Conservation (phyloP, 78 protist genomes). For the Goniomonas avonlea region DNA sequence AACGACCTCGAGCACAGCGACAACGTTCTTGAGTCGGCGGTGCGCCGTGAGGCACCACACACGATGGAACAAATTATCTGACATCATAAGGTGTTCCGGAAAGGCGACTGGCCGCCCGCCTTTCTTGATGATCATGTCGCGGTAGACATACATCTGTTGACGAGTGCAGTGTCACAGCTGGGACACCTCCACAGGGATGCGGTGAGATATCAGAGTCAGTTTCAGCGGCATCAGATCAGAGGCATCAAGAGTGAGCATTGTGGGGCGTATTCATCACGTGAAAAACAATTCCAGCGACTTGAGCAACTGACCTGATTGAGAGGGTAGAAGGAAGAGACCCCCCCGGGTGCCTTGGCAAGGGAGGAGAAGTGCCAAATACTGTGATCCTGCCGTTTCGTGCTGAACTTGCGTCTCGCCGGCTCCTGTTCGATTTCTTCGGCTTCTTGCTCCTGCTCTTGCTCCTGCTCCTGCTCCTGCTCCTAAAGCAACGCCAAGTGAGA, state of each 20-base stretch:
- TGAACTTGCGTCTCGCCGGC: slow-evolving; percentile 21
- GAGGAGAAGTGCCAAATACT: not conserved
- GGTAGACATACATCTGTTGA: slow-evolving; percentile 19
- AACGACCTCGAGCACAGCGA: slow-evolving; percentile 36
- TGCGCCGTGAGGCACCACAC: slow-evolving; percentile 40
- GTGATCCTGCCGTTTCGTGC: not conserved
- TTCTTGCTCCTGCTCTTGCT: slow-evolving; percentile 39
- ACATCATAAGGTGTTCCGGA: slow-evolving; percentile 27
- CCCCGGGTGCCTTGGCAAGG: not conserved
- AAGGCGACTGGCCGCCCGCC: slow-evolving; percentile 18
- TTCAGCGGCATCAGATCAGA: too few species aligned
- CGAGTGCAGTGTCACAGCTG: too few species aligned
- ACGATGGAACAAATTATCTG: slow-evolving; percentile 48
- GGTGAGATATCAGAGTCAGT: too few species aligned
- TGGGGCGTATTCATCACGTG: too few species aligned
- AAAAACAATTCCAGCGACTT: too few species aligned
- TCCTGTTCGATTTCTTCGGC: slow-evolving; percentile 50
- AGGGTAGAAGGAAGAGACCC: slow-evolving; percentile 15
- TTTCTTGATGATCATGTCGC: slow-evolving; percentile 1
- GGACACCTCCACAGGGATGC: too few species aligned
- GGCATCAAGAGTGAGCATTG: too few species aligned
- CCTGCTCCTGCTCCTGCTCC: slow-evolving; percentile 43
- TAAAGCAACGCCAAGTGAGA: not conserved
- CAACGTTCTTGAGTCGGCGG: slow-evolving; percentile 49
- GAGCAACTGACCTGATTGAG: too few species aligned